Base-by-base conservation (phyloP, 2,329 filamentous ascomycete genomes). In the Pezicula rhizophila region DNA sequence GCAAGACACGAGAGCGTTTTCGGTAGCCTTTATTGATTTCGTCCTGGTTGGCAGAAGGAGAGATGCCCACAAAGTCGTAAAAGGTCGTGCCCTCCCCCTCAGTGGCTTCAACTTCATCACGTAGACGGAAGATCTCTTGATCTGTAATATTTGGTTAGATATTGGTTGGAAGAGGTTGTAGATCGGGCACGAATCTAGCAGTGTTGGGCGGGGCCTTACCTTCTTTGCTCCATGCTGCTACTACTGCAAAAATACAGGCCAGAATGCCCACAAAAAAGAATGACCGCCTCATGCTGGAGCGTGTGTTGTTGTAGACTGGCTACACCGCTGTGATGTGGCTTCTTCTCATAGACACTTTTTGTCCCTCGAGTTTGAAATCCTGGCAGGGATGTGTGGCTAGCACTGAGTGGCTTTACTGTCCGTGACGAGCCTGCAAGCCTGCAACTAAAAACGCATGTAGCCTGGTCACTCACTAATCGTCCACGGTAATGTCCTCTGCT, bases 121-220 rank as follows among this genome's bases (percentile, higher is more conserved):
- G 85, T 54, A 99, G 78, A 60, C 90, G 87, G 75, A 99, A 99
- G 73, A 99, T 97, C 72, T 99, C 93, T 66, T 95, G 89, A 71
- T 99, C 93, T 95, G 62, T n/a, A 25, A 46, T 51, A 47, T 49
- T 47, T 33, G 26, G 44, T 50, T 44, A 63, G 48, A 42, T 60
- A 38, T 23, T 23, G 23, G 23, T 23, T 23, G 6, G 23, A 23
- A 7, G 45, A 41, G 33, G 46, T n/a, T 45, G 23, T 17, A 43
- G 5, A 26, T 14, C 4, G 34, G 15, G 20, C 25, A 43, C 26
- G 18, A 31, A 37, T 46, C 46, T 47, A 44, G 49, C 43, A 47
- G 17, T 45, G 43, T 20, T 46, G 18, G 34, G 20, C 25, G 23
- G 25, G 42, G 42, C 60, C 55, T 42, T 47, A 65, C 65, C 65